These are phyloP conservation scores for Fusarium sp. DNA, from an alignment of 2,329 filamentous ascomycete genomes.

Conservation along the genomic window DNA sequence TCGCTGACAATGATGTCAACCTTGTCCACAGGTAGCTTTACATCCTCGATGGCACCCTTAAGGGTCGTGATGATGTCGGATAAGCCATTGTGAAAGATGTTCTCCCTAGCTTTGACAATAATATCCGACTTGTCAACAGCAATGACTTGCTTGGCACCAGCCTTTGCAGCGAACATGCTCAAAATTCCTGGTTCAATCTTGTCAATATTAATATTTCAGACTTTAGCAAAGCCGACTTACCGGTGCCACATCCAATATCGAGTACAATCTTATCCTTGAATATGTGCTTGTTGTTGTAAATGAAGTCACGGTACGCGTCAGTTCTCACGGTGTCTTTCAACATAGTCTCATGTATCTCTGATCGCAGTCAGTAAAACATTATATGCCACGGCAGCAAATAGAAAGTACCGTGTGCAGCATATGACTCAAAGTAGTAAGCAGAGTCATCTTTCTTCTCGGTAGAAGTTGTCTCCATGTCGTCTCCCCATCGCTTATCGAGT, in stretches of 20 bases:
- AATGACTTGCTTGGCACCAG: conserved; percentile 86
- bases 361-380: conserved; percentile 2
- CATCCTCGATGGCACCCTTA: conserved; percentile 89
- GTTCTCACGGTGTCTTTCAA: conserved; percentile 90
- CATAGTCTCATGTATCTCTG: conserved; percentile 95
- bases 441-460: conserved; percentile 51
- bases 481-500: conserved; percentile 73
- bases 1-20: conserved; percentile 97
- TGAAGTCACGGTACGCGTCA: conserved; percentile 93
- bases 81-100: conserved; percentile 84
- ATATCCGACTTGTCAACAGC: conserved; percentile 94
- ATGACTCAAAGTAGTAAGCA: conserved; percentile 71
- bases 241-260: conserved; percentile 88
- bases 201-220: neutral
- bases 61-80: conserved; percentile 81
- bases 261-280: conserved; percentile 89
- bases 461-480: conserved; percentile 60
- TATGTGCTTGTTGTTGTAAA: conserved; percentile 89
- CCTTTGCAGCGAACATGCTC: conserved; percentile 93
- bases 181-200: conserved; percentile 72
- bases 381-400: neutral
- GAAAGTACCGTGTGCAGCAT: conserved; percentile 68
- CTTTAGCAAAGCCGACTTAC: conserved; percentile 52
- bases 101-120: conserved; percentile 86
- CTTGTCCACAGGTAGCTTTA: conserved; percentile 78